Conservation (phyloP, 2,329 filamentous ascomycete species). For the Ascochyta rabiei region DNA sequence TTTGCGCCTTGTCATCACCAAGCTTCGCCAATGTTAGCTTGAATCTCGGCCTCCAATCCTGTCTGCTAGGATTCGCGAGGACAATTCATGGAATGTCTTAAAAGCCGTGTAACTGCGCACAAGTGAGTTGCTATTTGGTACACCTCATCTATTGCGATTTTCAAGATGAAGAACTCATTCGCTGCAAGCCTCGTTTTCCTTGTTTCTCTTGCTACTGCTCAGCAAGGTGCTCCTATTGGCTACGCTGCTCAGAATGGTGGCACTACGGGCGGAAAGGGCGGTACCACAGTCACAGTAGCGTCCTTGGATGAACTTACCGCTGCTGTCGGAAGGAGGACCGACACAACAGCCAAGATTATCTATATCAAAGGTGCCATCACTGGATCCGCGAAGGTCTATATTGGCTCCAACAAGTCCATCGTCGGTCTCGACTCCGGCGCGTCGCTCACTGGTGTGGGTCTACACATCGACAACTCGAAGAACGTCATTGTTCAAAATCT, state of each 20-base stretch:
- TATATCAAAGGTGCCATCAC: constrained; percentile 54
- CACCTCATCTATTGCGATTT: background rate
- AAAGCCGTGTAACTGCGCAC: background rate
- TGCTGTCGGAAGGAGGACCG: constrained; percentile 47
- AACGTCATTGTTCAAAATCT: constrained; percentile 66
- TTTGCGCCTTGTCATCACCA: background rate
- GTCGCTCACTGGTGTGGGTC: constrained; percentile 52
- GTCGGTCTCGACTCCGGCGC: constrained; percentile 55
- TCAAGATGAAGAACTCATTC: constrained; percentile 4
- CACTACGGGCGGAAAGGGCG: constrained; percentile 50
- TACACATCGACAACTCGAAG: constrained; percentile 54
- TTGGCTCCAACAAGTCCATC: constrained; percentile 58
- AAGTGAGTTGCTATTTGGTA: background rate
- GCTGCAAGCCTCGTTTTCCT: background rate
- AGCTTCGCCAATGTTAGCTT: constrained; percentile 12
- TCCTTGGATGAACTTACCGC: constrained; percentile 49
- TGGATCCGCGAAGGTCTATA: constrained; percentile 49
- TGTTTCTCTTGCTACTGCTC: background rate
- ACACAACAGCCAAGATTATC: constrained; percentile 53
- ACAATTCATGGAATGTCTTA: background rate
- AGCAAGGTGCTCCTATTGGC: constrained; percentile 29
- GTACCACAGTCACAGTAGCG: constrained; percentile 41
- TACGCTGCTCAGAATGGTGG: constrained; percentile 44
- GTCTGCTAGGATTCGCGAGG: background rate
- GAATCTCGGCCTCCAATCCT: background rate